These are phyloP conservation scores for Blastomyces emzantsi DNA, from an alignment of 2,329 filamentous ascomycete genomes.

Conservation along the genomic window DNA sequence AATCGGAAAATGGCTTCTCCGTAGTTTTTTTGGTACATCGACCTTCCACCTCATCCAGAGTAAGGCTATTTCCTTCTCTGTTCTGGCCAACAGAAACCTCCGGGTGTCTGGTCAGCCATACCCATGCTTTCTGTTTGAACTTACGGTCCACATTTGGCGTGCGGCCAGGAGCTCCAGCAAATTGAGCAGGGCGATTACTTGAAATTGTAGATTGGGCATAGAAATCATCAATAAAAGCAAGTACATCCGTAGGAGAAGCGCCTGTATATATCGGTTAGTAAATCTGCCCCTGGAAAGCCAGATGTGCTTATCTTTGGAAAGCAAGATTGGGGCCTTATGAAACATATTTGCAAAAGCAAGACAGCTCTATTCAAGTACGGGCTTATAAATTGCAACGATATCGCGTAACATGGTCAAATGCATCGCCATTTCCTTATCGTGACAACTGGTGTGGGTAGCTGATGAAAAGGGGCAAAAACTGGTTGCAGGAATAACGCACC, in stretches of 20 bases:
- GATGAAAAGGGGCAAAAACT: neutral
- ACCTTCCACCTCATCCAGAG: slow-evolving; percentile 34
- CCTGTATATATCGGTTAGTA: slow-evolving; percentile 25
- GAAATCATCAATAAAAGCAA: slow-evolving; percentile 29
- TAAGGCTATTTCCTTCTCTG: slow-evolving; percentile 33
- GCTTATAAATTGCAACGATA: neutral
- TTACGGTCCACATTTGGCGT: slow-evolving; percentile 36
- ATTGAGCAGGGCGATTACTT: neutral
- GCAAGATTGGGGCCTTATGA: neutral
- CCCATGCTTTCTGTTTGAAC: slow-evolving; percentile 49
- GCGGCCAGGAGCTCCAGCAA: slow-evolving; percentile 5
- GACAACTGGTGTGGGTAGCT: too few relatives aligned
- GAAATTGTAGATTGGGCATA: slow-evolving; percentile 23
- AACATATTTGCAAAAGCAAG: neutral
- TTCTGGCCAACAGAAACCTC: slow-evolving; percentile 46
- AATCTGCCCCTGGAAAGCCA: neutral
- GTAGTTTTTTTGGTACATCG: slow-evolving; percentile 5
- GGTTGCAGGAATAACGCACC: slow-evolving; percentile 38
- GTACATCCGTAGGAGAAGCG: slow-evolving; percentile 29
- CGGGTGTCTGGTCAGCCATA: slow-evolving; percentile 47
- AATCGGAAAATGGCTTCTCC: neutral
- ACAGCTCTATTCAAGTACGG: neutral
- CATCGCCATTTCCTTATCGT: neutral
- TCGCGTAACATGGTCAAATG: neutral
- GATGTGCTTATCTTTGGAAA: neutral